phyloP scores from a whole-genome alignment of 2,329 filamentous ascomycete species.

The Penicillium thymicola region DNA sequence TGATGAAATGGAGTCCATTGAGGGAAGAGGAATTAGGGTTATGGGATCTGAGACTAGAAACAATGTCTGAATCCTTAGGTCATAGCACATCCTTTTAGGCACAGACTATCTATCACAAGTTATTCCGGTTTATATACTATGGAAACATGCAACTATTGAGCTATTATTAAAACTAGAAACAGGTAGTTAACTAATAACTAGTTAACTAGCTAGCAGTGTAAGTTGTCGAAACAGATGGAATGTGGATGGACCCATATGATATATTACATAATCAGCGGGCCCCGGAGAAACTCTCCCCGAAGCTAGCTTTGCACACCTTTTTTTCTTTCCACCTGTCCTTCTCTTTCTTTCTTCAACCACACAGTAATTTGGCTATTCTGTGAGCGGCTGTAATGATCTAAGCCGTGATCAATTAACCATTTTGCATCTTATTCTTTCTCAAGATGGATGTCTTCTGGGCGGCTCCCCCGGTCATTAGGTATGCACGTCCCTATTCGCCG shows the following conservation, averaged over 20 bases:
- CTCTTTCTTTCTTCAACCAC: constrained; percentile 8
- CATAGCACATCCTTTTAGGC: background rate
- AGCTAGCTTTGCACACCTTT: constrained; percentile 17
- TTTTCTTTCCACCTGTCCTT: constrained; percentile 21
- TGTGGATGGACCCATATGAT: background rate
- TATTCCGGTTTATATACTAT: background rate
- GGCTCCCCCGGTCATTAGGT: constrained; percentile 66
- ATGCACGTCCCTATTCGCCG: constrained; percentile 29
- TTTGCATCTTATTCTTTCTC: constrained; percentile 9
- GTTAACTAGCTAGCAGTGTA: background rate
- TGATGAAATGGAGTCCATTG: background rate
- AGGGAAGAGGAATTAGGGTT: background rate
- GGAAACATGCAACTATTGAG: background rate
- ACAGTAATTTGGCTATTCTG: constrained; percentile 3
- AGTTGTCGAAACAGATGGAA: background rate
- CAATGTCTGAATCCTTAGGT: background rate
- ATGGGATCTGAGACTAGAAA: background rate
- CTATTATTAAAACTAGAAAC: background rate
- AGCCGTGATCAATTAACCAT: constrained; percentile 9
- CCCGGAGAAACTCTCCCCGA: constrained; percentile 18
- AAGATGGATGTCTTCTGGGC: constrained; percentile 62
- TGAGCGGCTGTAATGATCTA: constrained; percentile 14
- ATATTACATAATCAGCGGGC: constrained; percentile 6
- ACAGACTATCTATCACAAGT: background rate
- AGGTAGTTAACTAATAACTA: too few relatives aligned